A percentile compares a stretch with the other conserved stretches of the same genome.
phyloP scores from a whole-genome alignment of 495 filamentous ascomycete genomes.

The Barbatosphaeria neglecta region DNA sequence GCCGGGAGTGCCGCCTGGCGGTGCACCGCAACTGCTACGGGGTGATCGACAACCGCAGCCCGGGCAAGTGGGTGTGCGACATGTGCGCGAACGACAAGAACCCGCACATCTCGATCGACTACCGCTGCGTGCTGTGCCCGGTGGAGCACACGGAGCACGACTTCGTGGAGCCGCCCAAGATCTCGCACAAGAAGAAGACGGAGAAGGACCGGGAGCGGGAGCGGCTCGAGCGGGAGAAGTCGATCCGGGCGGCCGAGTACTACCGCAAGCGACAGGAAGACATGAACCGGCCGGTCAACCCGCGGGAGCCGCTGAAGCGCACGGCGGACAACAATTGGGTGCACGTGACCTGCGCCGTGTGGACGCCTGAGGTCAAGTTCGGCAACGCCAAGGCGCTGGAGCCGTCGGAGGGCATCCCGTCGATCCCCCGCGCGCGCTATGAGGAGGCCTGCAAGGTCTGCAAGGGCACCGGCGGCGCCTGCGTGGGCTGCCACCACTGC shows the following conservation, averaged over 20 bases:
- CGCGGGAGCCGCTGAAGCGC: slow-evolving; percentile 84
- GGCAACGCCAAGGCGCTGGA: slow-evolving; percentile 68
- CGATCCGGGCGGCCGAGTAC: slow-evolving; percentile 57
- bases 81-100: slow-evolving; percentile 89
- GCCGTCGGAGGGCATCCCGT: slow-evolving; percentile 76
- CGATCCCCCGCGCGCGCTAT: slow-evolving; percentile 56
- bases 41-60: slow-evolving; percentile 53
- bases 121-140: slow-evolving; percentile 87
- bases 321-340: slow-evolving; percentile 96
- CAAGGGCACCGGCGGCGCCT: slow-evolving; percentile 59
- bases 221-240: slow-evolving; percentile 67
- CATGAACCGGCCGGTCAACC: slow-evolving; percentile 64
- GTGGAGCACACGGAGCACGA: slow-evolving; percentile 65
- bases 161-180: slow-evolving; percentile 73
- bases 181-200: slow-evolving; percentile 73
- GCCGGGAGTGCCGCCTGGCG: slow-evolving; percentile 74
- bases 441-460: slow-evolving; percentile 75
- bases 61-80: slow-evolving; percentile 86
- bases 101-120: slow-evolving; percentile 73
- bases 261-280: slow-evolving; percentile 77
- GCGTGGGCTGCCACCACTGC: slow-evolving; percentile 74
- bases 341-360: slow-evolving; percentile 87
- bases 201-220: slow-evolving; percentile 88
- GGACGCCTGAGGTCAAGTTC: slow-evolving; percentile 86
- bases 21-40: slow-evolving; percentile 95